Evolutionary conservation across 2,329 filamentous ascomycete genomes (phyloP).

Genomic region (Madurella fahalii): DNA sequence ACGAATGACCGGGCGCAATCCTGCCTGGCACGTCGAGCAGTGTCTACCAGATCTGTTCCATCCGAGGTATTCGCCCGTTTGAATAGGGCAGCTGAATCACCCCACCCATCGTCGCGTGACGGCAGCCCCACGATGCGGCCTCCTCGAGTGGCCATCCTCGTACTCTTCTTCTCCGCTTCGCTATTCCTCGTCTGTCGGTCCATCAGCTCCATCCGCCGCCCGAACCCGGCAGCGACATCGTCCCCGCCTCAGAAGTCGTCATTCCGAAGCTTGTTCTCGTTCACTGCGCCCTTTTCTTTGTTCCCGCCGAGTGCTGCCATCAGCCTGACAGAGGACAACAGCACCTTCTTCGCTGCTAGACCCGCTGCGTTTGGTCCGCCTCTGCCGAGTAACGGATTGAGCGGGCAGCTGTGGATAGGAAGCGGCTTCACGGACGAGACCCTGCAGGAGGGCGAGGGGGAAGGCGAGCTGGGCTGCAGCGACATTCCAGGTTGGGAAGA

Average conservation of each 20-base stretch:
- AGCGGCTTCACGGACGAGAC: slow-evolving; percentile 84
- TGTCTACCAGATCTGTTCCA: slow-evolving; percentile 1
- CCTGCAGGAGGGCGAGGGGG: slow-evolving; percentile 58
- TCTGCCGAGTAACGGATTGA: slow-evolving; percentile 71
- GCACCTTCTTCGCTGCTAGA: slow-evolving; percentile 89
- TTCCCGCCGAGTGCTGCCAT: slow-evolving; percentile 96
- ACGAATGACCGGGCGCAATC: slow-evolving; percentile 14
- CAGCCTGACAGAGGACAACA: slow-evolving; percentile 95
- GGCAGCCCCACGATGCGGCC: slow-evolving; percentile 44
- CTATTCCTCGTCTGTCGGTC: slow-evolving; percentile 54
- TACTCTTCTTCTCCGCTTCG: slow-evolving; percentile 50
- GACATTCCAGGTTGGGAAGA: slow-evolving; percentile 88
- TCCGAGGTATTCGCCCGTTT: not conserved
- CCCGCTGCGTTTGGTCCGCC: slow-evolving; percentile 89
- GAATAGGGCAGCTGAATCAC: not conserved
- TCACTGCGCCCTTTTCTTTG: slow-evolving; percentile 74
- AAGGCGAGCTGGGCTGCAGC: slow-evolving; percentile 89
- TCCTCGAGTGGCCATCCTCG: slow-evolving; percentile 51
- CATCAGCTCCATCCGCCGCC: slow-evolving; percentile 38
- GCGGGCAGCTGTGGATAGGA: slow-evolving; percentile 88
- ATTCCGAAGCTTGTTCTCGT: slow-evolving; percentile 60
- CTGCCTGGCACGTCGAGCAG: slow-evolving; percentile 18
- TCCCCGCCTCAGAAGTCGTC: slow-evolving; percentile 35
- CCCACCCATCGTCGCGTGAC: slow-evolving; percentile 3
- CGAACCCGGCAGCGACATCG: slow-evolving; percentile 22